Evolutionary conservation across 2,329 filamentous ascomycete species (phyloP), one percentile per base, ranked within the genome.

Genomic region (Pseudogymnoascus sp.): DNA sequence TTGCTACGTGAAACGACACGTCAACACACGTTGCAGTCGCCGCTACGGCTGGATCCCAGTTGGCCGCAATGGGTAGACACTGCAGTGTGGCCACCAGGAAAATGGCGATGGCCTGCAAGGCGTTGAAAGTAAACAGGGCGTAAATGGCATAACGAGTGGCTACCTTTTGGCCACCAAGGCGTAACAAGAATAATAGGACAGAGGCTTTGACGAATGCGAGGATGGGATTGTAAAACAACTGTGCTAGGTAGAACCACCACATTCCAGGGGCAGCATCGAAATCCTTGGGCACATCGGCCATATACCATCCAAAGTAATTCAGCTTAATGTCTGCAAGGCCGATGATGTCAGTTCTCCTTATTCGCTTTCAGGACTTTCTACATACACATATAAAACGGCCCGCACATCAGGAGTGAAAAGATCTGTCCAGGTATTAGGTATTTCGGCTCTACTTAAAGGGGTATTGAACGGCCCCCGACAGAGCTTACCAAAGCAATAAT

Each of bases 191-290:
- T n/a, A 80, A 66, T 3, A 81, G 73, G 16, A 80, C 72, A 0
- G 79, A 80, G 1, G 75, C 74, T 68, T 80, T 81, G 64, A 80
- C 75, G 8, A 81, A 72, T 3, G 77, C 77, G 1, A 81, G 68
- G 51, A 80, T 77, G 0, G 79, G 79, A 62, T 79, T 80, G 71
- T 81, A 80, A 1, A 78, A 69, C 7, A 79, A 69, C 48, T 79
- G 75, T 28, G 75, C 51, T n/a, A 57, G n/a, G 10, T 57, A 57
- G 51, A 73, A 23, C 73, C 74, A 77, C 60, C 72, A 68, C 31
- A 43, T 8, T 14, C 60, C 60, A 28, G 60, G 60, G 39, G 36
- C 7, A 34, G 60, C 5, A 45, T 61, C 60, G 31, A 23, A 61
- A 34, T 57, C 51, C 13, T 23, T 10, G 6, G 60, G 60, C 21